Percentiles rank a stretch among this genome's conserved stretches.
Evolutionary conservation across 768 basidiomycete species (phyloP).

Genomic region (Lentinula sp.): DNA sequence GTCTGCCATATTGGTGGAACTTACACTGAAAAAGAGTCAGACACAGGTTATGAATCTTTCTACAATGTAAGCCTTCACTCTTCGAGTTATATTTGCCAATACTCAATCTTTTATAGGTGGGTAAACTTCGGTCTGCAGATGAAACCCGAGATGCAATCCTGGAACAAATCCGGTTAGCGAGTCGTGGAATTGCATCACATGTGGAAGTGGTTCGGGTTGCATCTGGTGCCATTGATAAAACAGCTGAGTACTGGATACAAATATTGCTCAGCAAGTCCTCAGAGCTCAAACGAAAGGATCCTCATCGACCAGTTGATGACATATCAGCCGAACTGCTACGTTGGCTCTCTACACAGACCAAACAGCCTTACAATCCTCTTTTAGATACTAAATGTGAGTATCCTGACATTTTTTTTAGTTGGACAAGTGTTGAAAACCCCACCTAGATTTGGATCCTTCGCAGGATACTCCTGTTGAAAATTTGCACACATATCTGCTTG

Average conservation of each 20-base stretch:
- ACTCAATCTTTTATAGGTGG: slow-evolving; percentile 17
- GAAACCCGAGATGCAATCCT: slow-evolving; percentile 17
- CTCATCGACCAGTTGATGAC: slow-evolving; percentile 1
- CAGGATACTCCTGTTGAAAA: neutral
- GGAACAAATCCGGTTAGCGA: slow-evolving; percentile 13
- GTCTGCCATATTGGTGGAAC: slow-evolving; percentile 27
- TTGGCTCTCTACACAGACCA: slow-evolving; percentile 19
- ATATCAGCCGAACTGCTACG: slow-evolving; percentile 19
- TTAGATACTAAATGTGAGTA: slow-evolving; percentile 19
- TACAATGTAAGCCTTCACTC: neutral
- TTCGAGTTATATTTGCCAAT: too few relatives aligned
- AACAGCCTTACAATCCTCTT: slow-evolving; percentile 23
- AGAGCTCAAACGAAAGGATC: slow-evolving; percentile 4
- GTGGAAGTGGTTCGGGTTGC: too few relatives aligned
- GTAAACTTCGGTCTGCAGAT: slow-evolving; percentile 19
- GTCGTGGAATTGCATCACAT: too few relatives aligned
- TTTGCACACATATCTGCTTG: slow-evolving; percentile 37
- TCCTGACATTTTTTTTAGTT: too few relatives aligned
- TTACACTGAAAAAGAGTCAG: too few relatives aligned
- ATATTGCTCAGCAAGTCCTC: too few relatives aligned
- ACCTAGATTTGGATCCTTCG: slow-evolving; percentile 9
- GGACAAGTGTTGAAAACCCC: too few relatives aligned
- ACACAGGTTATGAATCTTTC: too few relatives aligned
- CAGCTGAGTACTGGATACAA: slow-evolving; percentile 9
- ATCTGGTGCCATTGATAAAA: too few relatives aligned